phyloP scores from a whole-genome alignment of 148 eudicot genomes.

The Rhododendron mucronatum region DNA sequence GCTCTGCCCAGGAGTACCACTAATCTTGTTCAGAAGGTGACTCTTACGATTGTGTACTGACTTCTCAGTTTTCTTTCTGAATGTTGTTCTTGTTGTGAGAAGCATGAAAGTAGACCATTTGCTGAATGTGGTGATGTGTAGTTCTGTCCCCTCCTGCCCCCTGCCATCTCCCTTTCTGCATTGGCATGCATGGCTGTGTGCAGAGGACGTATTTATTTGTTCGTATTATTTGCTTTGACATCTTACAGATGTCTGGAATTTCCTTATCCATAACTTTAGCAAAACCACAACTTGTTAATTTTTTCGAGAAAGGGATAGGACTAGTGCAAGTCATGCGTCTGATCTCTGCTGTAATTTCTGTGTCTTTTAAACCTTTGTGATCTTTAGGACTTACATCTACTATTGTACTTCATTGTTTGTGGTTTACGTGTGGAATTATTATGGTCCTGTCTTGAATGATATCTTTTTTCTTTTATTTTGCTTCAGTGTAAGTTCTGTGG shows the following conservation, averaged over 20 bases:
- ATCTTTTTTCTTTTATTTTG: constrained; percentile 22
- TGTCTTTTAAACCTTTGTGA: background rate
- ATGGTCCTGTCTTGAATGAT: background rate
- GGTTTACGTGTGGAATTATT: background rate
- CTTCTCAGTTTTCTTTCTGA: background rate
- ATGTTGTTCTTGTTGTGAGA: background rate
- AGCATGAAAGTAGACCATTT: background rate
- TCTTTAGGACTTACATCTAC: background rate
- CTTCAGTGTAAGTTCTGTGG: constrained; percentile 79
- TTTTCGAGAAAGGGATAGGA: background rate
- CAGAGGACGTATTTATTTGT: background rate
- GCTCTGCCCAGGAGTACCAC: constrained; percentile 43
- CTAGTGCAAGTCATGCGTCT: background rate
- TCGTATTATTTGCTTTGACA: background rate
- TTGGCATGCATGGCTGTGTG: background rate
- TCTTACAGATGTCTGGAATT: background rate
- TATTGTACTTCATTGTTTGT: background rate
- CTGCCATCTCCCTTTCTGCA: background rate
- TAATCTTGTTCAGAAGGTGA: constrained; percentile 80
- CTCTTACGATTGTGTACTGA: background rate
- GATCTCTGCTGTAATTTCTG: background rate
- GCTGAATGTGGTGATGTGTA: background rate
- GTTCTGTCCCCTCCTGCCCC: background rate
- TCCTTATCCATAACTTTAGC: background rate
- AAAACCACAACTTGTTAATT: background rate